Conservation (phyloP, 2,329 filamentous ascomycete species). For the Elsinoe ampelina region DNA sequence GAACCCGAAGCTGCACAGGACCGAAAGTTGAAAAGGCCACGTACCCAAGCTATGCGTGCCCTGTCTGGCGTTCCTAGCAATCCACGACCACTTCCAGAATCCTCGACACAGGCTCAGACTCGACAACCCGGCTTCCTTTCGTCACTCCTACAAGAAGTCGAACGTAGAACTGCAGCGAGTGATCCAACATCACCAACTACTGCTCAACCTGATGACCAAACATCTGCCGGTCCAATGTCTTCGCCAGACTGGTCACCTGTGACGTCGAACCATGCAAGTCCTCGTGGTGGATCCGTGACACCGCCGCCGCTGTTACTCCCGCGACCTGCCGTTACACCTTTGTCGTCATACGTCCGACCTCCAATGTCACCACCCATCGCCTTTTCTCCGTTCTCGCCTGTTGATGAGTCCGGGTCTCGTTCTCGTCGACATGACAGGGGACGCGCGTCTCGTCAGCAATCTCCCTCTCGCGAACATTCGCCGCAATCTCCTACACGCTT, state of each 20-base stretch:
- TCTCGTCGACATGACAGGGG: conserved; percentile 25
- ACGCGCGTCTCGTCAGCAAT: conserved; percentile 47
- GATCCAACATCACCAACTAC: conserved; percentile 6
- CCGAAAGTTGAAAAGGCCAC: conserved; percentile 77
- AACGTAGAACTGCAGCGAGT: conserved; percentile 39
- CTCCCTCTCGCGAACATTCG: conserved; percentile 50
- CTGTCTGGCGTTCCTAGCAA: background rate
- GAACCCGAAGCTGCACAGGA: conserved; percentile 53
- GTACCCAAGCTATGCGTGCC: conserved; percentile 42
- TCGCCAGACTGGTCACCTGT: conserved; percentile 61
- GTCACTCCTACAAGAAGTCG: conserved; percentile 80
- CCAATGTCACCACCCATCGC: conserved; percentile 51
- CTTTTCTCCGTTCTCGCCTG: conserved; percentile 16
- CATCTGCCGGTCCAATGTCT: conserved; percentile 36
- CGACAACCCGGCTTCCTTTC: conserved; percentile 66
- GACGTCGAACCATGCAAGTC: conserved; percentile 56
- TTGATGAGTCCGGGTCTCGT: conserved; percentile 21
- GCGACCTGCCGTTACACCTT: conserved; percentile 55
- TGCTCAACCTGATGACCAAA: conserved; percentile 29
- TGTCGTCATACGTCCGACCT: conserved; percentile 63
- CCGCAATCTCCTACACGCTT: conserved; percentile 37
- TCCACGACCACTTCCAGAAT: conserved; percentile 19
- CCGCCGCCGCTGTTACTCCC: conserved; percentile 56
- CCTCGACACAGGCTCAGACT: conserved; percentile 25
- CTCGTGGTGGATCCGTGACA: conserved; percentile 56